Evolutionary conservation across 371 early-diverging fungal genomes (phyloP).

Genomic region (Nosema muscidifuracis): DNA sequence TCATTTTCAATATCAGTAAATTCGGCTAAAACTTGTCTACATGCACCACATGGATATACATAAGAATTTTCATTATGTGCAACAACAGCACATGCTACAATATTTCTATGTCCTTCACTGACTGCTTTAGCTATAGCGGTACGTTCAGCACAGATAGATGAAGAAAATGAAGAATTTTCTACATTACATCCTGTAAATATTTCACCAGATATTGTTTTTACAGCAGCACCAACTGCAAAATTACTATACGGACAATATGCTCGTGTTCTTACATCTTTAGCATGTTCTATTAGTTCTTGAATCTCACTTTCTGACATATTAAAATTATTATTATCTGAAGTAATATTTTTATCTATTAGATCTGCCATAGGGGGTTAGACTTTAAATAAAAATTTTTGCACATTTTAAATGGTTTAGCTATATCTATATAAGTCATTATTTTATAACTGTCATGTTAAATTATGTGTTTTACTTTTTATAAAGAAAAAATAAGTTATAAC

Average conservation of each 20-base stretch:
- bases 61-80: conserved; percentile 63
- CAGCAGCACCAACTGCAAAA: conserved; percentile 72
- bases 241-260: conserved; percentile 73
- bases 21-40: conserved; percentile 74
- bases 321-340: no score
- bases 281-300: neutral
- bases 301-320: neutral
- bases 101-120: conserved; percentile 68
- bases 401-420: no score
- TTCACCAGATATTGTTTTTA: conserved; percentile 64
- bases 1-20: conserved; percentile 65
- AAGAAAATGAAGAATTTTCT: conserved; percentile 71
- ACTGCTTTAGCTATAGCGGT: conserved; percentile 74
- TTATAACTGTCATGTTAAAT: no score
- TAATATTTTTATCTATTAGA: no score
- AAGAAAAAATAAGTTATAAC: no score
- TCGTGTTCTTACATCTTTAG: conserved; percentile 51
- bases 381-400: no score
- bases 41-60: conserved; percentile 72
- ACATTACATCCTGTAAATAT: conserved; percentile 70
- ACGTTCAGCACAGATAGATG: conserved; percentile 72
- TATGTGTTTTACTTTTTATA: no score
- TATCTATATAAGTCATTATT: no score
- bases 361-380: no score
- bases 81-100: conserved; percentile 67